Percentiles rank a stretch among this genome's conserved stretches.
Evolutionary conservation across 768 basidiomycete species (phyloP).

Genomic region (Tulasnella sp.): DNA sequence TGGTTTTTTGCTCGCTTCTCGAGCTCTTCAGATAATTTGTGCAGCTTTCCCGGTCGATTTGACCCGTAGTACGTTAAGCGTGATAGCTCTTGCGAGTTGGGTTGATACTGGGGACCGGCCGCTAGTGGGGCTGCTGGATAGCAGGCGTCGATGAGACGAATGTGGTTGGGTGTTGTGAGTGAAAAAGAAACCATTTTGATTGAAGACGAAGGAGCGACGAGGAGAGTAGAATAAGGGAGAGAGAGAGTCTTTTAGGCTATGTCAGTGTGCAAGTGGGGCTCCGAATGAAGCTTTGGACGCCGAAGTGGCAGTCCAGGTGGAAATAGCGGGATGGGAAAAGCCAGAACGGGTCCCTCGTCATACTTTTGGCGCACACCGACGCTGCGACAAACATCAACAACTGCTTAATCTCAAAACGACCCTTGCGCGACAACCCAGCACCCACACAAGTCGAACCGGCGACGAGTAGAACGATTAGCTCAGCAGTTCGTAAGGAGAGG

Average conservation of each 20-base stretch:
- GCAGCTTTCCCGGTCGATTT: constrained; percentile 72
- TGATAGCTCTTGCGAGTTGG: constrained; percentile 81
- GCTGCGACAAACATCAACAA: background rate
- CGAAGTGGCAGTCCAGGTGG: constrained; percentile 11
- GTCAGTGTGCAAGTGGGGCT: constrained; percentile 4
- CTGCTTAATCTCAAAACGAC: background rate
- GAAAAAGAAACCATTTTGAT: constrained; percentile 14
- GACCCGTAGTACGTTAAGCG: constrained; percentile 66
- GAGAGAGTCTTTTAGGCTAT: background rate
- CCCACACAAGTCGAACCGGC: background rate
- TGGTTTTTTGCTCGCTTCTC: constrained; percentile 68
- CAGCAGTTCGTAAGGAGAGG: background rate
- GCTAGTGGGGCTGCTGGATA: constrained; percentile 78
- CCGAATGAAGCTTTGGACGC: background rate
- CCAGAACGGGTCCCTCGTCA: background rate
- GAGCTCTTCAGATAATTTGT: constrained; percentile 69
- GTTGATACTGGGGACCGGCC: constrained; percentile 70
- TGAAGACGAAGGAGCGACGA: background rate
- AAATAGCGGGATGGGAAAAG: constrained; percentile 1
- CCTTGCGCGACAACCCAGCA: background rate
- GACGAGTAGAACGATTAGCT: background rate
- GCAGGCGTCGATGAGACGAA: constrained; percentile 77
- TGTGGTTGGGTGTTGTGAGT: constrained; percentile 68
- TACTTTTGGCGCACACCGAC: background rate
- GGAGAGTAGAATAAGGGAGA: background rate